Base-by-base conservation (phyloP, 2,329 filamentous ascomycete genomes). In the Diplodia scrobiculata region DNA sequence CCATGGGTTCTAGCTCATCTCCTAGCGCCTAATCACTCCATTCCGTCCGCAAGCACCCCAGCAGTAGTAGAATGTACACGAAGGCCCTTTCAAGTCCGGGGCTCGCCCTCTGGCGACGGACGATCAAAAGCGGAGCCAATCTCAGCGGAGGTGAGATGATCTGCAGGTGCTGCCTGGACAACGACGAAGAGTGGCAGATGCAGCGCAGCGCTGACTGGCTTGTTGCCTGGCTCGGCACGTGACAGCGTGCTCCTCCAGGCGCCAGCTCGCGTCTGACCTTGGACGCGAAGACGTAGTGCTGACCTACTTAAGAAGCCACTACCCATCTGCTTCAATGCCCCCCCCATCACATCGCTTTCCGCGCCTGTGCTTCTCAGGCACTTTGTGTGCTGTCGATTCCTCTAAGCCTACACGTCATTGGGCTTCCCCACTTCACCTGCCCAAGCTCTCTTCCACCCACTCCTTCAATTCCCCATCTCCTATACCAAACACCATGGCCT, bases 211-310 rank as follows among this genome's bases (percentile, higher is more conserved):
- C 41, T 36, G 29, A 51, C 13, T 50, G 58, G 58, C 41, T 51
- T 62, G 58, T 36, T 62, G 58, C 58, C 58, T 50, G 34, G 32
- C 25, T 47, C 10, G 25, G 34, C 63, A 66, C 53, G 45, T 66
- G 63, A 59, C 11, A 25, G 11, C 63, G 63, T 54, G 63, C 27
- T 60, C 36, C 29, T 34, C 17, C 53, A 50, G 63, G 51, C 63
- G 17, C 36, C 47, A 58, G 63, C 27, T n/a, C 54, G 45, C 45
- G 63, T 51, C 29, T 7, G 21, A 6, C 14, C 25, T 36, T 11
- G 29, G 6, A 59, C 63, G n/a, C 63, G 54, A 29, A 13, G 32
- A n/a, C 13, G 38, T 27, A 41, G 34, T 19, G 36, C 29, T 48
- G 11, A 10, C 41, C 27, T 60, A 47, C 60, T 67, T 54, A 54